Conservation (phyloP, 257 asterid genomes). For the Agastache rugosa region DNA sequence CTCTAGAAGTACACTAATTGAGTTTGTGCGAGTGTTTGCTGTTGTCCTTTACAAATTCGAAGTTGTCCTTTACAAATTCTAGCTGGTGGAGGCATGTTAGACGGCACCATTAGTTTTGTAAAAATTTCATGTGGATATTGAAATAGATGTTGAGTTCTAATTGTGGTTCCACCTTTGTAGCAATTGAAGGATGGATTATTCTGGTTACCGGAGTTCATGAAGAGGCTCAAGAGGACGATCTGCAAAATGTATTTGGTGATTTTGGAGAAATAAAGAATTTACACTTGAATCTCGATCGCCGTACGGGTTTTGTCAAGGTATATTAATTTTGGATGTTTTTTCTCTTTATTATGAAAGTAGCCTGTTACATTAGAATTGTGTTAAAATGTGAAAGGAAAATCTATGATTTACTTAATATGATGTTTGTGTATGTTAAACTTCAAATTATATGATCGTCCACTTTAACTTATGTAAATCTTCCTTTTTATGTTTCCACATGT, state of each 20-base stretch:
- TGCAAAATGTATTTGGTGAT: conserved; percentile 80
- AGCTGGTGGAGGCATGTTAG: neutral
- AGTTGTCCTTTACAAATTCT: neutral
- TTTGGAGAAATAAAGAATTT: conserved; percentile 89
- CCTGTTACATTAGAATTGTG: neutral
- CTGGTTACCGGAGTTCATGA: conserved; percentile 95
- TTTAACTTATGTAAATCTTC: neutral
- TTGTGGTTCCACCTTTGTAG: conserved; percentile 55
- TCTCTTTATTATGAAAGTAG: neutral
- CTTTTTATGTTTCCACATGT: neutral
- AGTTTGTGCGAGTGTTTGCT: neutral
- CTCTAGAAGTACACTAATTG: neutral
- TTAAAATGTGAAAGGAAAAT: neutral
- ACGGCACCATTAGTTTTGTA: neutral
- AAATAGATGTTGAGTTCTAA: conserved; percentile 32
- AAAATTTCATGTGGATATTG: conserved; percentile 11
- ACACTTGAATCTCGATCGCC: conserved; percentile 96
- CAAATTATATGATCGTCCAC: conserved; percentile 8
- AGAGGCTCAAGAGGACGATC: conserved; percentile 96
- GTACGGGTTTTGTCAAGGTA: conserved; percentile 99
- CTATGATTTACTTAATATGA: neutral
- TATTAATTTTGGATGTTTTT: neutral
- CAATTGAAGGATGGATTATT: conserved; percentile 99
- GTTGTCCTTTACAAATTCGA: neutral
- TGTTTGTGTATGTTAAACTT: neutral